Conservation (phyloP, 768 basidiomycete species). For the Russula lepida region DNA sequence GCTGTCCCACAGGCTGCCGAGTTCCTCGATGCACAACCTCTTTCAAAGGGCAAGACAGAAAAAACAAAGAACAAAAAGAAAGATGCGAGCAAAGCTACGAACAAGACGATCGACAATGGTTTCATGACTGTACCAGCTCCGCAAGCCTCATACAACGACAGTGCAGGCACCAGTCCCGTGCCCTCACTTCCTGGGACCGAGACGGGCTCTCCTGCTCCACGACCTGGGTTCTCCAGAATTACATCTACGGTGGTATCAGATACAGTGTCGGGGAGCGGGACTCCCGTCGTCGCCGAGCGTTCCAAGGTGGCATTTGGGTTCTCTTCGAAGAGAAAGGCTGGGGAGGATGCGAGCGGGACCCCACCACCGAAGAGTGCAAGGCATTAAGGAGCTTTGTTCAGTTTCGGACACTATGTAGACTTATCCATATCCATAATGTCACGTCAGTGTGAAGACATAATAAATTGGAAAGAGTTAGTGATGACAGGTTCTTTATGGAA, state of each 20-base stretch:
- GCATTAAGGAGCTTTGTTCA: background rate
- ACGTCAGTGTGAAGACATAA: background rate
- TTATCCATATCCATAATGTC: constrained; percentile 11
- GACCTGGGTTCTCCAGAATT: constrained; percentile 72
- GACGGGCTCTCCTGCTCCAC: constrained; percentile 57
- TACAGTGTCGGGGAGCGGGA: constrained; percentile 35
- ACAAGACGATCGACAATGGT: constrained; percentile 44
- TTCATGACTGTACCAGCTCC: constrained; percentile 71
- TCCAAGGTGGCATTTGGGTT: constrained; percentile 73
- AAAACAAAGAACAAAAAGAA: constrained; percentile 77
- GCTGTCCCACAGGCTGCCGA: constrained; percentile 82
- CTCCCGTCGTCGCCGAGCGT: constrained; percentile 55
- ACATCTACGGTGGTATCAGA: constrained; percentile 47
- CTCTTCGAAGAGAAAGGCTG: constrained; percentile 72
- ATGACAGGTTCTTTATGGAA: background rate
- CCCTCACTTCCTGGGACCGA: constrained; percentile 30
- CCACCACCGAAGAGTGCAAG: constrained; percentile 53
- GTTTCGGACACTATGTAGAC: background rate
- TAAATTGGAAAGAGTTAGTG: background rate
- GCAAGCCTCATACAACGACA: constrained; percentile 32
- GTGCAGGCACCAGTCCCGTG: constrained; percentile 35
- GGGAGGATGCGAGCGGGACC: constrained; percentile 54
- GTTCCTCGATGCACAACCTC: constrained; percentile 71
- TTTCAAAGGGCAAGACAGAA: constrained; percentile 78
- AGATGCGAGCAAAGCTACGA: constrained; percentile 45